These are phyloP conservation scores for Anthoceros angustus DNA, from an alignment of 225 moss, liverwort and hornwort genomes.

Conservation along the genomic window DNA sequence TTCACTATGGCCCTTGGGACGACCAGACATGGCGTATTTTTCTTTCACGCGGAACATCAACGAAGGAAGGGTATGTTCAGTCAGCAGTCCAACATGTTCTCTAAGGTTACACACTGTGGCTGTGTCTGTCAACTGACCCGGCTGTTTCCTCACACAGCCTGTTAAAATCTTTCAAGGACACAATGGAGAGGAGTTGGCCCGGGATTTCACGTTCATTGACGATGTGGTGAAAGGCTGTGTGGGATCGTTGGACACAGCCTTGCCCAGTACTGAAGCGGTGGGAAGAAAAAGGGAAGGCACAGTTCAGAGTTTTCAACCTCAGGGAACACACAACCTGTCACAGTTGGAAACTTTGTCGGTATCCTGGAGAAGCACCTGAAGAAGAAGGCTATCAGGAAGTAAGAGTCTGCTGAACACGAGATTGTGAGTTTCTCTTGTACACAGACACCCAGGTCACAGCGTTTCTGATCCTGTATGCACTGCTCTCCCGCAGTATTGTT, in stretches of 20 bases:
- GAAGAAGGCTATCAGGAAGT: neutral
- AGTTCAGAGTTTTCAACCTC: neutral
- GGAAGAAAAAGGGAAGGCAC: neutral
- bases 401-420: neutral
- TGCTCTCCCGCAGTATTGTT: neutral
- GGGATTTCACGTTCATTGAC: neutral
- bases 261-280: neutral
- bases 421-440: neutral
- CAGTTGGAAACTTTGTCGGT: neutral
- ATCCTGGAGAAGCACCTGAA: neutral
- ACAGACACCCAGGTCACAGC: neutral
- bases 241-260: neutral
- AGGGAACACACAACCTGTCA: neutral
- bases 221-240: neutral
- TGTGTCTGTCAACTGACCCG: neutral
- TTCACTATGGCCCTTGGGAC: neutral
- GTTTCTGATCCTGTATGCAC: too few relatives aligned
- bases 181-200: neutral
- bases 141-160: neutral
- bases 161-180: conserved; percentile 1
- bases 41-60: neutral
- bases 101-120: too few relatives aligned
- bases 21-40: conserved; percentile 4
- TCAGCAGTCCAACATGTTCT: too few relatives aligned
- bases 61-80: neutral